A percentile compares a stretch with the other conserved stretches of the same genome.
Conservation (phyloP, 2,329 filamentous ascomycete species). For the Trichoderma lentiforme region DNA sequence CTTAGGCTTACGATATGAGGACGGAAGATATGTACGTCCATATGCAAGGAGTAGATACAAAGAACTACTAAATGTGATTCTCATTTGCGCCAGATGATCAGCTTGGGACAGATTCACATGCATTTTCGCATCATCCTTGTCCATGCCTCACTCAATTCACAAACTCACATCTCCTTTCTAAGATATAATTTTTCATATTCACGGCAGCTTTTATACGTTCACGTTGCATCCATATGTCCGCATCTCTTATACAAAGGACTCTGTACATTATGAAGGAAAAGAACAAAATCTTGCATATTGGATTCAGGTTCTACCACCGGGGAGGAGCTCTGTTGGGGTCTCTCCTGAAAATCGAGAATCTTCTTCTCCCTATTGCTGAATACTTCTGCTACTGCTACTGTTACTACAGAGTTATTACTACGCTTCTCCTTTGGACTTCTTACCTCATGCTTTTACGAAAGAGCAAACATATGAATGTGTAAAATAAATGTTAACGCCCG, state of each 20-base stretch:
- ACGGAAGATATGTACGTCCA: not conserved
- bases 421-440: not conserved
- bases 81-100: not conserved
- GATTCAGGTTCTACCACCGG: rapidly evolving
- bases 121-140: not conserved
- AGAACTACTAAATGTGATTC: not conserved
- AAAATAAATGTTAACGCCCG: not conserved
- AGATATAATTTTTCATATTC: not conserved
- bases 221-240: not conserved
- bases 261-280: not conserved
- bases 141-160: not conserved
- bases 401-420: not conserved
- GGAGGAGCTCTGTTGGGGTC: not conserved
- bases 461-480: not conserved
- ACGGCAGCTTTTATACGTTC: not conserved
- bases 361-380: not conserved
- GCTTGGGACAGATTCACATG: not conserved
- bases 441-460: not conserved
- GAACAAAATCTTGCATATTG: not conserved
- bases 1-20: not conserved
- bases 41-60: not conserved
- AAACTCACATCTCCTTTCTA: not conserved
- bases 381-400: not conserved
- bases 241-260: not conserved
- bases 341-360: not conserved